phyloP scores from a whole-genome alignment of 257 asterid species.

The Solanum chaucha region DNA sequence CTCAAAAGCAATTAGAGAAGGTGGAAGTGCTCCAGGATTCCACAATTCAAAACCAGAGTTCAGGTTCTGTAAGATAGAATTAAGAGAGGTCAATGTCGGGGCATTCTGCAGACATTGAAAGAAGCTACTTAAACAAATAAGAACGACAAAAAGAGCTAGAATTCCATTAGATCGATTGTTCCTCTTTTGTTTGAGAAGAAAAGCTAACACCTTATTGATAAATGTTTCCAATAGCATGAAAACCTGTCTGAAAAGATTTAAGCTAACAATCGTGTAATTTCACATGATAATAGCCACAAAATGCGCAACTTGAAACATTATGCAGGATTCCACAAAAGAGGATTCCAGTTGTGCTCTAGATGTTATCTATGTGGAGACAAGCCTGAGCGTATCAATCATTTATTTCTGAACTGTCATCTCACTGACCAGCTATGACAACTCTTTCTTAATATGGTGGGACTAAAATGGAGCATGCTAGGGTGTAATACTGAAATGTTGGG shows the following conservation, averaged over 20 bases:
- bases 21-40: conserved; percentile 83
- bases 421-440: not conserved
- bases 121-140: not conserved
- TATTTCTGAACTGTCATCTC: not conserved
- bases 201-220: not conserved
- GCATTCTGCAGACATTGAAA: too few relatives aligned
- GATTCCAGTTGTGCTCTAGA: not conserved
- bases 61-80: conserved; percentile 35
- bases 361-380: not conserved
- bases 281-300: not conserved
- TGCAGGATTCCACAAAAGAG: not conserved
- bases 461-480: not conserved
- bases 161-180: not conserved
- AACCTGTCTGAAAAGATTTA: not conserved
- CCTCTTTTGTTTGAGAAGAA: not conserved
- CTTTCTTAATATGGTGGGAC: not conserved
- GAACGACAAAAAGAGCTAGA: not conserved
- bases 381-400: not conserved
- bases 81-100: not conserved
- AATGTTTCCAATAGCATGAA: not conserved
- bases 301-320: not conserved
- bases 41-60: conserved; percentile 58
- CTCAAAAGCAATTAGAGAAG: conserved; percentile 74
- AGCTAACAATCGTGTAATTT: not conserved
- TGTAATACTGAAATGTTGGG: not conserved